Percentiles rank a stretch among this genome's conserved stretches.
Conservation (phyloP, 306 rosid genomes). For the Arachis hypogaea region DNA sequence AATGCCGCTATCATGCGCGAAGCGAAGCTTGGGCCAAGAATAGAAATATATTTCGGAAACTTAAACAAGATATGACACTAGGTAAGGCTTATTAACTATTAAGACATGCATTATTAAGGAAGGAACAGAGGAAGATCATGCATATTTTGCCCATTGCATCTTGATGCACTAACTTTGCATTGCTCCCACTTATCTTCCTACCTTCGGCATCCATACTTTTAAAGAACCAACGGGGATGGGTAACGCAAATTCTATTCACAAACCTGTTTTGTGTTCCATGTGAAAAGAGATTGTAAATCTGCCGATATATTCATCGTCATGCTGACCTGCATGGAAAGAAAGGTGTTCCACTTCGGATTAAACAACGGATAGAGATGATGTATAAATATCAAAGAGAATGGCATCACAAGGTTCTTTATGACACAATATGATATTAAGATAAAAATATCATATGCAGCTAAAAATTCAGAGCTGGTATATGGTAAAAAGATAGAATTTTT, state of each 20-base stretch:
- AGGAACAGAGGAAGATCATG: not conserved
- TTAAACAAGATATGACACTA: conserved; percentile 24
- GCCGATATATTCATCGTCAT: conserved; percentile 86
- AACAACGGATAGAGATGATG: conserved; percentile 5
- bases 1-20: too few species aligned
- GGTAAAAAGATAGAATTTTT: not conserved
- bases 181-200: not conserved
- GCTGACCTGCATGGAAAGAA: conserved; percentile 71
- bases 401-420: conserved; percentile 20
- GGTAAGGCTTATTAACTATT: conserved; percentile 8
- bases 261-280: conserved; percentile 99
- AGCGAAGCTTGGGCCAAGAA: not conserved
- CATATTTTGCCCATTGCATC: conserved; percentile 18
- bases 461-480: not conserved
- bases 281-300: conserved; percentile 89
- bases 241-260: conserved; percentile 31
- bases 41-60: not conserved
- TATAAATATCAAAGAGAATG: conserved; percentile 16
- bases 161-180: not conserved
- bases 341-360: conserved; percentile 29
- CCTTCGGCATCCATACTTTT: conserved; percentile 24
- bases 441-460: not conserved
- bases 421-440: not conserved
- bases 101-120: not conserved
- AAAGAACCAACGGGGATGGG: conserved; percentile 7